Percentiles rank a stretch among this genome's conserved stretches.
These are phyloP conservation scores for Leccinum fuscescens DNA, from an alignment of 1,284 basidiomycete genomes.

Conservation along the genomic window DNA sequence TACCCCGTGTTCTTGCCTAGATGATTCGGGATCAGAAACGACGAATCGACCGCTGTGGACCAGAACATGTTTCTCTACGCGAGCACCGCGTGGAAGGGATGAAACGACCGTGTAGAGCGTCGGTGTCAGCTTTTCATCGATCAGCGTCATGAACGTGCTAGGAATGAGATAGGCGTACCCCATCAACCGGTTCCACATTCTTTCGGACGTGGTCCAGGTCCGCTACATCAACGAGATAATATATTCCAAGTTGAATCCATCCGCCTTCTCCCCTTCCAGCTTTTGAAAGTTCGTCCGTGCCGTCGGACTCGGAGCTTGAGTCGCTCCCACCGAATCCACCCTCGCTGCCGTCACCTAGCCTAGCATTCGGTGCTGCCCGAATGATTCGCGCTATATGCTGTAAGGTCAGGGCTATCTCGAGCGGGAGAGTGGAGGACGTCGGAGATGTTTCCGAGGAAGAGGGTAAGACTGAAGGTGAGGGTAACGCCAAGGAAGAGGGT, in stretches of 20 bases:
- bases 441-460: conserved; percentile 2
- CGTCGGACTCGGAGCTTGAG: not conserved
- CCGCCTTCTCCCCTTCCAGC: conserved; percentile 41
- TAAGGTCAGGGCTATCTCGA: conserved; percentile 72
- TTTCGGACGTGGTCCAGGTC: conserved; percentile 44
- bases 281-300: not conserved
- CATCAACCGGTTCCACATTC: conserved; percentile 37
- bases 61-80: conserved; percentile 70
- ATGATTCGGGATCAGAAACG: conserved; percentile 31
- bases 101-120: conserved; percentile 68
- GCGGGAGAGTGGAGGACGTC: conserved; percentile 41
- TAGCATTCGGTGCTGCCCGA: conserved; percentile 40
- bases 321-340: conserved; percentile 28
- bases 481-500: conserved; percentile 72
- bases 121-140: conserved; percentile 35
- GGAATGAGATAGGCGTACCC: conserved; percentile 16
- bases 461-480: conserved; percentile 32
- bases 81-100: conserved; percentile 74
- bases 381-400: conserved; percentile 80
- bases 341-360: conserved; percentile 24
- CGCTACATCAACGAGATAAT: conserved; percentile 54
- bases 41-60: conserved; percentile 61
- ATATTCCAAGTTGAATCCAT: conserved; percentile 58
- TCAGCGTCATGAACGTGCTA: not conserved
- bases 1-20: conserved; percentile 34